Conservation (phyloP, 148 eudicot genomes). For the Rhododendron ferrugineum region DNA sequence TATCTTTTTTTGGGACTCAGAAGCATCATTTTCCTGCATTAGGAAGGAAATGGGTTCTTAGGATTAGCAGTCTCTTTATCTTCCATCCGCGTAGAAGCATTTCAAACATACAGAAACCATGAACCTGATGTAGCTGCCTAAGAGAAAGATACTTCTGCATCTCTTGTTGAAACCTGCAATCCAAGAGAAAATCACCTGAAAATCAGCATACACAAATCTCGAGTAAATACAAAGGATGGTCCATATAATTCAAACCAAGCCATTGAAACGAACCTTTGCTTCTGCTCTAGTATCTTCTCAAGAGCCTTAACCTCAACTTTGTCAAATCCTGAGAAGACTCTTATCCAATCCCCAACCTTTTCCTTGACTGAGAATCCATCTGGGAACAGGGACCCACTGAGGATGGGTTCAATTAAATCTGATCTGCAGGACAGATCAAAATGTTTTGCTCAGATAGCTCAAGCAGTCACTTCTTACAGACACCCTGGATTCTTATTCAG, state of each 20-base stretch:
- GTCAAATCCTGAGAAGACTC: constrained; percentile 63
- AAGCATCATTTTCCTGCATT: constrained; percentile 62
- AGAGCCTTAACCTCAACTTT: constrained; percentile 92
- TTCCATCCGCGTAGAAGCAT: background rate
- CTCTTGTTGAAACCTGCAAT: constrained; percentile 88
- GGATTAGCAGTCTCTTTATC: constrained; percentile 3
- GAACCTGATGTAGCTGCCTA: constrained; percentile 76
- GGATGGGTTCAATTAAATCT: constrained; percentile 66
- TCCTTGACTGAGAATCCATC: constrained; percentile 60
- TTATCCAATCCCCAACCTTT: constrained; percentile 63
- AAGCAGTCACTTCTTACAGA: background rate
- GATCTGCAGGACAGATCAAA: constrained; percentile 57
- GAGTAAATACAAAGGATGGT: background rate
- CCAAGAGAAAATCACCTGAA: constrained; percentile 24
- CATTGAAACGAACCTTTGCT: constrained; percentile 61
- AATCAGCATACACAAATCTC: constrained; percentile 20
- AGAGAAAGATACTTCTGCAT: constrained; percentile 88
- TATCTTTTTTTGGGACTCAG: constrained; percentile 67
- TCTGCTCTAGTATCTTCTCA: constrained; percentile 92
- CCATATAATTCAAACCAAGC: constrained; percentile 10
- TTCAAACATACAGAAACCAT: background rate
- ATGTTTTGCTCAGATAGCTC: background rate
- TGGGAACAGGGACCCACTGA: constrained; percentile 67
- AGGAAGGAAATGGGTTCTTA: constrained; percentile 2
- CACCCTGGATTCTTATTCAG: background rate